phyloP scores from a whole-genome alignment of 2,329 filamentous ascomycete species.

The Aspergillaceae sp. region DNA sequence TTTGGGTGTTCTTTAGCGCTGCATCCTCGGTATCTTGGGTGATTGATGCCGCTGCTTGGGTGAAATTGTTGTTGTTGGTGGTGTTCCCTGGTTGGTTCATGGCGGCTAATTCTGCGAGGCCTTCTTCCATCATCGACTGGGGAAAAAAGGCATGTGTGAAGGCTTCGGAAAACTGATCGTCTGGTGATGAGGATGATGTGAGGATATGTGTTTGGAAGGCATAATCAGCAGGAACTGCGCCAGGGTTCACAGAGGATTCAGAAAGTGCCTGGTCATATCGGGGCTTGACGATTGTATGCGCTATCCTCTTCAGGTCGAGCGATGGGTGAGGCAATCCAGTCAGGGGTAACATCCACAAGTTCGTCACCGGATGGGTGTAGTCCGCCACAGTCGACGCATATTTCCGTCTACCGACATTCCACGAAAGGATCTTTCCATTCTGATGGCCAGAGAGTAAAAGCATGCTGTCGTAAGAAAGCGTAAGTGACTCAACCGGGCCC shows the following conservation, averaged over 20 bases:
- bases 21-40: not conserved
- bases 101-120: slow-evolving; percentile 30
- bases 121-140: slow-evolving; percentile 31
- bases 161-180: slow-evolving; percentile 26
- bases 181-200: slow-evolving; percentile 6
- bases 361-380: slow-evolving; percentile 74
- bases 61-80: slow-evolving; percentile 12
- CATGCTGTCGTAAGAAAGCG: slow-evolving; percentile 74
- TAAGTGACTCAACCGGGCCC: slow-evolving; percentile 59
- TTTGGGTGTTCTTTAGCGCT: slow-evolving; percentile 17
- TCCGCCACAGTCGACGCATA: slow-evolving; percentile 60
- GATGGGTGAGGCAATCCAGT: slow-evolving; percentile 36
- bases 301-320: slow-evolving; percentile 39
- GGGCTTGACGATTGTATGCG: slow-evolving; percentile 68
- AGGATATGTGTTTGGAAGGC: slow-evolving; percentile 33
- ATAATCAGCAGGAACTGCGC: slow-evolving; percentile 36
- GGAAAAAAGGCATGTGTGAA: slow-evolving; percentile 34
- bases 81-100: slow-evolving; percentile 13
- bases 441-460: slow-evolving; percentile 71
- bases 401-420: slow-evolving; percentile 66
- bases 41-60: slow-evolving; percentile 3
- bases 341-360: slow-evolving; percentile 64
- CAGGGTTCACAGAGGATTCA: slow-evolving; percentile 25
- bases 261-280: slow-evolving; percentile 35
- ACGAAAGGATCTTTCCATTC: slow-evolving; percentile 67